Evolutionary conservation across 805 yeast genomes (phyloP), one percentile per base, ranked within the genome.

Genomic region (Candida pseudofarinosa): DNA sequence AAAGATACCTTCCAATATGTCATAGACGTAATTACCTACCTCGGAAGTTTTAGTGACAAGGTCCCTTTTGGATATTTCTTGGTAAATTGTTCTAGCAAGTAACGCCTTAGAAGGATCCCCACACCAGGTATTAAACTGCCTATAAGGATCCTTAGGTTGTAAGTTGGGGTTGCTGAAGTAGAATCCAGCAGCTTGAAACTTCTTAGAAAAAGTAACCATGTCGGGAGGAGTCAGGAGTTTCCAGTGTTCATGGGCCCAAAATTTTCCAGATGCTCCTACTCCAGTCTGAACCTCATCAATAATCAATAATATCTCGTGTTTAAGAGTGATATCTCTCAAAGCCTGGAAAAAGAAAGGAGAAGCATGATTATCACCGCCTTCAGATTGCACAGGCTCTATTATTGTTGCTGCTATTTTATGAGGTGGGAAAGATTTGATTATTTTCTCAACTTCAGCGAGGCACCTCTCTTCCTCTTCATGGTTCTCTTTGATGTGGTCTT

Each of bases 51-150:
- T 70, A 17, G 61, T 65, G 33, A 78, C 71, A 46, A 81, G 66
- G 44, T 75, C 68, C 47, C 79, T 61, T 49, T 76, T 71, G 19
- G 57, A 49, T 39, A 81, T 66, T 50, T 81, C 83, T 54, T 77
- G 70, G 50, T 74, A 75, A 49, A 81, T 81, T 45, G 81, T 67
- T 50, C 74, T 74, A 33, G 86, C 85, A 53, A 81, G 69, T 55
- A 86, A 70, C 62, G 85, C 76, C 67, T 83, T 80, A 46, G 89
- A 83, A 62, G 95, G 90, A 69, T 86, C 95, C 56, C 95, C 95
- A 69, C 91, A 85, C 95, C 95, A 86, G 45, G 95, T 86, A 80
- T 86, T 86, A 78, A 86, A 86, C 74, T 87, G 95, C 65, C 95
- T 80, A 76, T 83, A 86, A n/a, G 95, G 81, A 58, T 67, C 63